phyloP scores from a whole-genome alignment of 768 basidiomycete genomes.

The Podaxis carcinomalis region DNA sequence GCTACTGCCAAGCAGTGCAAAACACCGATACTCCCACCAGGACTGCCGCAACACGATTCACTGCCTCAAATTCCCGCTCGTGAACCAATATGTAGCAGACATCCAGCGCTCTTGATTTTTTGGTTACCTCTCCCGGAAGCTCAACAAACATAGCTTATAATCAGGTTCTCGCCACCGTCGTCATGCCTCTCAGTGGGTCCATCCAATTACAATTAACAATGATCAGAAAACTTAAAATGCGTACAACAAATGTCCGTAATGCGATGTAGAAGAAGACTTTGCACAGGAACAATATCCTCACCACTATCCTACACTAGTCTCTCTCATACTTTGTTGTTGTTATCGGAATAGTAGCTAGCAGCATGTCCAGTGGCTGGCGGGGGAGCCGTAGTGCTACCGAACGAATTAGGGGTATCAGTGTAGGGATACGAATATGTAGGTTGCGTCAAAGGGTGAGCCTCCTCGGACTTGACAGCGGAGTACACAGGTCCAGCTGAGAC shows the following conservation, averaged over 20 bases:
- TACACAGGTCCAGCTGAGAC: conserved; percentile 19
- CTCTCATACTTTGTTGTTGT: conserved; percentile 3
- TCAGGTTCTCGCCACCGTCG: not conserved
- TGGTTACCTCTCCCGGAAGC: no score
- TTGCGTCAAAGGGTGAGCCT: conserved; percentile 25
- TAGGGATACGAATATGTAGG: conserved; percentile 28
- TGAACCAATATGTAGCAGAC: not conserved
- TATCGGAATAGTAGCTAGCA: conserved; percentile 4
- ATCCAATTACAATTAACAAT: not conserved
- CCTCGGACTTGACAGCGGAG: conserved; percentile 22
- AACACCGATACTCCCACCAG: not conserved
- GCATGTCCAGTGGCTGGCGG: conserved; percentile 4
- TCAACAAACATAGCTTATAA: not conserved
- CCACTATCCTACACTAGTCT: not conserved
- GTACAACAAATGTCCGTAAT: conserved; percentile 1
- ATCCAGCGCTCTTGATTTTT: no score
- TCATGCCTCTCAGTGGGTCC: not conserved
- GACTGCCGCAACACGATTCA: not conserved
- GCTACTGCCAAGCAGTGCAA: conserved; percentile 14
- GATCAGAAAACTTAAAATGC: not conserved
- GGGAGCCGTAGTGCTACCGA: conserved; percentile 15
- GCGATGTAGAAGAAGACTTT: not conserved
- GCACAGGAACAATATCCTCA: not conserved
- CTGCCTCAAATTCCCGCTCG: no score
- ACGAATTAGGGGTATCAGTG: conserved; percentile 24